These are phyloP conservation scores for Cystobasidium slooffiae DNA, from an alignment of 1,284 basidiomycete genomes.

Conservation along the genomic window DNA sequence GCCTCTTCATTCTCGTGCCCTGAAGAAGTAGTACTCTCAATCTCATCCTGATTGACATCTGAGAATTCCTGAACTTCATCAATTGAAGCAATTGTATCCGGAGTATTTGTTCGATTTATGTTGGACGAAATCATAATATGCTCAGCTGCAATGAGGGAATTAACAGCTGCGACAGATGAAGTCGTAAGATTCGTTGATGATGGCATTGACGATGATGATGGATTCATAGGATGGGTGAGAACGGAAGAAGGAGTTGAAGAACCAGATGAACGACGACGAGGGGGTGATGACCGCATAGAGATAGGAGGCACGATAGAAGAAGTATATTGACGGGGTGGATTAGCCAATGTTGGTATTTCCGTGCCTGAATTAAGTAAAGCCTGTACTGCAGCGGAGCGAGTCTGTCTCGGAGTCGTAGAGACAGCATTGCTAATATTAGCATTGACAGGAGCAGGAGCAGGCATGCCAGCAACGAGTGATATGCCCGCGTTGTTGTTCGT, in stretches of 20 bases:
- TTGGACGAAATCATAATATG: background rate
- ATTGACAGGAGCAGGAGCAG: conserved; percentile 9
- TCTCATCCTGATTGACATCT: conserved; percentile 31
- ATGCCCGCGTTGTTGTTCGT: background rate
- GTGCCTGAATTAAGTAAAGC: conserved; percentile 10
- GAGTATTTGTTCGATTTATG: conserved; percentile 36
- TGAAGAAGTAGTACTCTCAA: conserved; percentile 27
- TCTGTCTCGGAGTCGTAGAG: background rate
- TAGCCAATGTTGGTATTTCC: conserved; percentile 5
- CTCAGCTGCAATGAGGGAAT: conserved; percentile 2
- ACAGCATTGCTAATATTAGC: background rate
- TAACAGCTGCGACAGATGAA: conserved; percentile 13
- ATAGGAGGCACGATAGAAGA: background rate
- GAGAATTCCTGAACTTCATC: conserved; percentile 35
- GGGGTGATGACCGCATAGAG: background rate
- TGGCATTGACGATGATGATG: background rate
- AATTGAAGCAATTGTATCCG: conserved; percentile 41
- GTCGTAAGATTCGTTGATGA: background rate
- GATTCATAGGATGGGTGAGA: background rate
- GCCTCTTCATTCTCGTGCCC: conserved; percentile 35
- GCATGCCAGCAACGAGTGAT: conserved; percentile 24
- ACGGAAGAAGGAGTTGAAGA: conserved; percentile 3
- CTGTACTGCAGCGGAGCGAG: conserved; percentile 11
- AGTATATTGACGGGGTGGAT: background rate
- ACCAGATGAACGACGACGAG: conserved; percentile 1